Conservation (phyloP, 129 eudicot species). For the Cynara cardunculus region DNA sequence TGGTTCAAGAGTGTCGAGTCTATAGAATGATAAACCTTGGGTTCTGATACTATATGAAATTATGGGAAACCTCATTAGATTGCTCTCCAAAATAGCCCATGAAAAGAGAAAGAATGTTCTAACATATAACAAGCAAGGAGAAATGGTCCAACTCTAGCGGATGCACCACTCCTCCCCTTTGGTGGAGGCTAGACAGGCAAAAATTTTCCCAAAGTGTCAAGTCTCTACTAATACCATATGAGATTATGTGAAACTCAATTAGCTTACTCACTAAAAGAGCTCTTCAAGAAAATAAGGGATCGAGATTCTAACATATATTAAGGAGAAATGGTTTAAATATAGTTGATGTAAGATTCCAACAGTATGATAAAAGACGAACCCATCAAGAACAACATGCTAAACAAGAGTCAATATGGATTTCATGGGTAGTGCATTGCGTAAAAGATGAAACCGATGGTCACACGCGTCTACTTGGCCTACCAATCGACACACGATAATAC, state of each 20-base stretch:
- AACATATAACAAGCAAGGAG: neutral
- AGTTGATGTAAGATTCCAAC: neutral
- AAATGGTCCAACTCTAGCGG: neutral
- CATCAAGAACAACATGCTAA: neutral
- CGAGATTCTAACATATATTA: too few relatives aligned
- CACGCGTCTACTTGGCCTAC: slow-evolving; percentile 16
- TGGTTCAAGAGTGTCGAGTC: neutral
- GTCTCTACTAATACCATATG: neutral
- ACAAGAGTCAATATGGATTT: neutral
- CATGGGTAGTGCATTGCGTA: neutral
- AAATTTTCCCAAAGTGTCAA: neutral
- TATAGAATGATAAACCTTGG: neutral
- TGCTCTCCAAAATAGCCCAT: neutral
- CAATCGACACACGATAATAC: slow-evolving; percentile 30
- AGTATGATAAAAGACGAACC: neutral
- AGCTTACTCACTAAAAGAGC: neutral
- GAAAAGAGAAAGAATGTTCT: neutral
- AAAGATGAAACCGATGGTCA: neutral
- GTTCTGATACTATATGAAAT: too few relatives aligned
- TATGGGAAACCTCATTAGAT: neutral
- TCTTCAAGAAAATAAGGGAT: neutral
- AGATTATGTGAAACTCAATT: neutral
- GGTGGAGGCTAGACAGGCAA: neutral
- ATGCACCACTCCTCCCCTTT: neutral
- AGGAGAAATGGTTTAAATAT: neutral